Evolutionary conservation across 2,329 filamentous ascomycete genomes (phyloP), one percentile per base, ranked within the genome.

Genomic region (Phialophora chinensis): DNA sequence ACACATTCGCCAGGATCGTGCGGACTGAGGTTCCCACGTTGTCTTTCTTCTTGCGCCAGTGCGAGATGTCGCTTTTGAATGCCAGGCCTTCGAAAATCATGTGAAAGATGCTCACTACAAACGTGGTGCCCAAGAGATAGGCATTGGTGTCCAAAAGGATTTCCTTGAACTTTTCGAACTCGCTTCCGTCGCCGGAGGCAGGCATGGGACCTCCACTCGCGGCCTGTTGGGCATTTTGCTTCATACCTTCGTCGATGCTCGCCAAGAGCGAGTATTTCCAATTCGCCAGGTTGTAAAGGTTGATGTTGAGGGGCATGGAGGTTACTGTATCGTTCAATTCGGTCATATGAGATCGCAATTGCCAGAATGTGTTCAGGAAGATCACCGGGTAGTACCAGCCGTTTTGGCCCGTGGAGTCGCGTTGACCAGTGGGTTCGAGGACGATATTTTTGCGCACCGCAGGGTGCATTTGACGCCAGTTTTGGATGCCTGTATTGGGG

Each of bases 21-120:
- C 95, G 92, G 67, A 99, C 91, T 0, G 93, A 97, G 54, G 97
- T 96, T 70, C 95, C 95, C 31, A 99, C 91, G 66, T 97, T 95
- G 82, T 98, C 96, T 85, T 99, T 99, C 90, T 99, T 99, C 84
- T 98, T 97, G 77, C 93, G 92, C 88, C 95, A 99, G 80, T 99
- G 95, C 57, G 93, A 88, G 77, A 99, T 97, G 77, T 99, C 95
- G 76, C 91, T 97, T 75, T 96, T 97, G 83, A 99, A 99, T 1
- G 95, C 95, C 38, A 99, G 86, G 75, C 91, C 93, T 80, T 99
- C 95, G 70, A 99, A 94, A 72, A 99, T 83, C 86, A 97, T 93
- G 81, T 99, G 95, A 47, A 95, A 85, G 65, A 99, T 86, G 70
- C 88, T 93, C 73, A 96, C 95, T 8, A 96, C 79, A 29, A 88